These are phyloP conservation scores for Ophiostoma himal-ulmi DNA, from an alignment of 2,329 filamentous ascomycete species.

Conservation along the genomic window DNA sequence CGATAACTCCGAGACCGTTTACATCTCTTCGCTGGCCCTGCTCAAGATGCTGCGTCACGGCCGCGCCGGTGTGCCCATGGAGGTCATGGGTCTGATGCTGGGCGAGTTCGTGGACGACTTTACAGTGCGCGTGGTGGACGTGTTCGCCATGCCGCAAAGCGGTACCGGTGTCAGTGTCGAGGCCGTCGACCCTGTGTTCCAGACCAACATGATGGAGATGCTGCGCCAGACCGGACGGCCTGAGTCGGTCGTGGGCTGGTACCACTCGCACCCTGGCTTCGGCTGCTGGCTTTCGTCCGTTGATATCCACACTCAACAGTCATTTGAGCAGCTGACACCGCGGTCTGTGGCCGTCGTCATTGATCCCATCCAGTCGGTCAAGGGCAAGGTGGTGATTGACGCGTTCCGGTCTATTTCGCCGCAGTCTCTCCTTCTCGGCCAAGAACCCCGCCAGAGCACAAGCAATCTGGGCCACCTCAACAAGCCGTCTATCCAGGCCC, in stretches of 20 bases:
- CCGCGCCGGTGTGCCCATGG: slow-evolving; percentile 96
- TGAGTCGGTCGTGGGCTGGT: slow-evolving; percentile 98
- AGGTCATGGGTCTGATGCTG: slow-evolving; percentile 99
- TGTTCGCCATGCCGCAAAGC: slow-evolving; percentile 98
- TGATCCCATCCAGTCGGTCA: slow-evolving; percentile 97
- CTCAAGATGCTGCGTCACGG: slow-evolving; percentile 99
- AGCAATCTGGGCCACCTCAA: slow-evolving; percentile 97
- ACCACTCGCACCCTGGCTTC: slow-evolving; percentile 98
- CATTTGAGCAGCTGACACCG: slow-evolving; percentile 97
- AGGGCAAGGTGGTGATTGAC: slow-evolving; percentile 98
- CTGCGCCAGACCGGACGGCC: slow-evolving; percentile 94
- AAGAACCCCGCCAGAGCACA: slow-evolving; percentile 95
- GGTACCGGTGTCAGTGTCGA: slow-evolving; percentile 98
- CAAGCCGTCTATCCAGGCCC: slow-evolving; percentile 98
- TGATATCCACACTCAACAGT: slow-evolving; percentile 99
- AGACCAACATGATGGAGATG: slow-evolving; percentile 99
- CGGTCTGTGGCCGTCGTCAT: slow-evolving; percentile 96
- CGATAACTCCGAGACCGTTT: slow-evolving; percentile 98
- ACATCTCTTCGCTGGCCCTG: slow-evolving; percentile 94
- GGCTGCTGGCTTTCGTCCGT: slow-evolving; percentile 98
- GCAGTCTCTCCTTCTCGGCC: slow-evolving; percentile 94
- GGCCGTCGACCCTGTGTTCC: slow-evolving; percentile 96
- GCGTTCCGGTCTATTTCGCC: slow-evolving; percentile 98
- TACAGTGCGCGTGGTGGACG: slow-evolving; percentile 95
- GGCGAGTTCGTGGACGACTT: slow-evolving; percentile 99